Conservation (phyloP, 352 stramenopile genomes). For the Phytopythium helicoides region DNA sequence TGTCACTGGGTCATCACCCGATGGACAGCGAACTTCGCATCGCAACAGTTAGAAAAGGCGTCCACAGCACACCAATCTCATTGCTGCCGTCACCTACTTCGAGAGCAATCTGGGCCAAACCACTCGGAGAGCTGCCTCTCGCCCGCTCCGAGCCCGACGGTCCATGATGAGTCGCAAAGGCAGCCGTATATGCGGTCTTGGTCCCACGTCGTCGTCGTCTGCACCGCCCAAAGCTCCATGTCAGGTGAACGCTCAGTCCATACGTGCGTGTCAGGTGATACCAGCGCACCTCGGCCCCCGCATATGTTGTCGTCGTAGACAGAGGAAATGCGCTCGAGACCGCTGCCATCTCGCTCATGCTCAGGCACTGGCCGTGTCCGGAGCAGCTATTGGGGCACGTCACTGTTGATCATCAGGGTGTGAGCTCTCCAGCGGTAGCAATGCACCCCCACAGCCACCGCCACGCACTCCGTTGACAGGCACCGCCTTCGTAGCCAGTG, state of each 20-base stretch:
- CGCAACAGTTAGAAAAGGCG: background rate
- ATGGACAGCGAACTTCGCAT: constrained; percentile 71
- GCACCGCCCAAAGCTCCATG: background rate
- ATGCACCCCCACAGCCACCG: background rate
- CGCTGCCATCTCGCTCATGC: constrained; percentile 54
- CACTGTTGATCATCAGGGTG: background rate
- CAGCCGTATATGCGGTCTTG: constrained; percentile 74
- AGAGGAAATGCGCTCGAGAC: constrained; percentile 54
- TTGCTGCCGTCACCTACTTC: constrained; percentile 35
- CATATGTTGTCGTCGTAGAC: constrained; percentile 52
- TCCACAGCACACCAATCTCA: background rate
- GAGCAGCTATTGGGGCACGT: constrained; percentile 63
- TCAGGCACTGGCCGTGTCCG: constrained; percentile 70
- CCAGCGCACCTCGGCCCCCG: constrained; percentile 31
- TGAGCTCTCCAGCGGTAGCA: no score
- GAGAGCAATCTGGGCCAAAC: constrained; percentile 88
- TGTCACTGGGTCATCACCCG: constrained; percentile 86
- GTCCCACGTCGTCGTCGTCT: constrained; percentile 69
- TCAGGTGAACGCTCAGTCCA: background rate
- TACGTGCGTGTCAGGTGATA: background rate
- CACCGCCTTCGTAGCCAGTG: constrained; percentile 61
- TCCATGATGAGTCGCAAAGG: constrained; percentile 77
- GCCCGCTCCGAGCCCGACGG: constrained; percentile 59
- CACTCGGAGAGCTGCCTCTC: constrained; percentile 84
- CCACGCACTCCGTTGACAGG: constrained; percentile 63